These are phyloP conservation scores for Cornus suecica DNA, from an alignment of 148 eudicot genomes.

Conservation along the genomic window DNA sequence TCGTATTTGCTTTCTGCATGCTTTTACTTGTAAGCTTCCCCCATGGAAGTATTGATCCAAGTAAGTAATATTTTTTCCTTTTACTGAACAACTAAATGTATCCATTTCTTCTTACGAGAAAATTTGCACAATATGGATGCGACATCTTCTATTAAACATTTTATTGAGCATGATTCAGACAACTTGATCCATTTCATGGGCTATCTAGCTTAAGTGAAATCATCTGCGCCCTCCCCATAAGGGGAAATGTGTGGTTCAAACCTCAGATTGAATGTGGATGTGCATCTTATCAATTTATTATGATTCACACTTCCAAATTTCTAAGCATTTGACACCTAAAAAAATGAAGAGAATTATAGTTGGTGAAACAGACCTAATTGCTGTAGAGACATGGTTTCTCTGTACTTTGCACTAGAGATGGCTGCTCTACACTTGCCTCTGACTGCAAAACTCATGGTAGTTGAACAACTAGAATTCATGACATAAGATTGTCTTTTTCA, in stretches of 20 bases:
- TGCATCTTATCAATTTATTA: no score
- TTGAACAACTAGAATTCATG: not conserved
- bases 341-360: not conserved
- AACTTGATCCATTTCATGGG: no score
- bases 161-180: no score
- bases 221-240: no score
- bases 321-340: not conserved
- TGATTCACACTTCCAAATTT: not conserved
- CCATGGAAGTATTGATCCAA: slow-evolving; percentile 82
- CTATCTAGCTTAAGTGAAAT: no score
- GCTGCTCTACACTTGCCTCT: not conserved
- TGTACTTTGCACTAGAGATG: not conserved
- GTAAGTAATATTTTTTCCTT: slow-evolving; percentile 39
- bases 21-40: slow-evolving; percentile 83
- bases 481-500: not conserved
- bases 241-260: no score
- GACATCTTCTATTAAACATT: not conserved
- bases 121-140: not conserved
- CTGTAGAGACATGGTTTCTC: not conserved
- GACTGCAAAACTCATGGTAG: not conserved
- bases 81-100: not conserved
- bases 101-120: not conserved
- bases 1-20: slow-evolving; percentile 95
- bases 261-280: no score
- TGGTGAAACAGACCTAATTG: not conserved